Conservation (phyloP, 164 flowering plant species). For the Cinnamomum chago region DNA sequence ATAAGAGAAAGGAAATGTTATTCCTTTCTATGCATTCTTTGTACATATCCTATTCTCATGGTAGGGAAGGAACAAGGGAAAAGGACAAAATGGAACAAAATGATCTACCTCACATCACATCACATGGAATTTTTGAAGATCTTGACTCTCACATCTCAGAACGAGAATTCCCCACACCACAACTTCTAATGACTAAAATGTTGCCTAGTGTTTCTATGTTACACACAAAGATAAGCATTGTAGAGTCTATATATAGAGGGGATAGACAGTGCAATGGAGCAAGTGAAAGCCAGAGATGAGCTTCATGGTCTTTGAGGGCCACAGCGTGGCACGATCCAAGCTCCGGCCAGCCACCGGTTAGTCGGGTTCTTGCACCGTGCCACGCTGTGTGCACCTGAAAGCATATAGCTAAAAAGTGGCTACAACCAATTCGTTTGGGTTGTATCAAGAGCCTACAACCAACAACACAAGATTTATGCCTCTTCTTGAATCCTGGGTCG, state of each 20-base stretch:
- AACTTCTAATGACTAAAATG: too few species aligned
- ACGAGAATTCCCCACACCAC: too few species aligned
- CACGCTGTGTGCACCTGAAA: conserved; percentile 11
- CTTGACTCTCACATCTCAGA: too few species aligned
- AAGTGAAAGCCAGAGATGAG: neutral
- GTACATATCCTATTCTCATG: neutral
- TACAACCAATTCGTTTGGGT: too few species aligned
- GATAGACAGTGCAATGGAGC: neutral
- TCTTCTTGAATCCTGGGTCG: too few species aligned
- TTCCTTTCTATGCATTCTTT: neutral
- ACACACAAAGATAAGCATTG: neutral
- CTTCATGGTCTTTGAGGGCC: conserved; percentile 4
- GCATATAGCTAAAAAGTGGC: neutral
- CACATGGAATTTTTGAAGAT: neutral
- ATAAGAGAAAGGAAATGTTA: neutral
- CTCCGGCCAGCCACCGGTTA: neutral
- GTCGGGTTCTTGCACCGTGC: conserved; percentile 2
- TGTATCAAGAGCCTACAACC: too few species aligned
- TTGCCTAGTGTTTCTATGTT: neutral
- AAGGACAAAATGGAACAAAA: neutral
- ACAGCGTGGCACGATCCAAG: conserved; percentile 8
- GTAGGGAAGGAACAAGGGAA: neutral
- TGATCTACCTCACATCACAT: neutral
- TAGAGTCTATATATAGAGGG: neutral
- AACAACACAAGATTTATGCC: too few species aligned